A percentile compares a stretch with the other conserved stretches of the same genome.
phyloP scores from a whole-genome alignment of 169 alveolate species.

The Miamiensis avidus region DNA sequence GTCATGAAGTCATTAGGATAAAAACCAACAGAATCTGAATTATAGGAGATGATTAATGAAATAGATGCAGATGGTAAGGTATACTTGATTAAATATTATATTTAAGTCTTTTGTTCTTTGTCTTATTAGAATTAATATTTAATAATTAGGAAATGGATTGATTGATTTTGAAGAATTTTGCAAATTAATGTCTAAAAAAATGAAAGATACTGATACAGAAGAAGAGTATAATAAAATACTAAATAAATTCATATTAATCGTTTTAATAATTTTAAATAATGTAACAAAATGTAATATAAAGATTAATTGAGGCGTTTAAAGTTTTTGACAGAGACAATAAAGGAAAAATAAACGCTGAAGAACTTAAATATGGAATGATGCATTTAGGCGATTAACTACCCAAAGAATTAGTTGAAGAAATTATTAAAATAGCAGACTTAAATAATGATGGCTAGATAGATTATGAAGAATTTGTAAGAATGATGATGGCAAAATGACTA shows the following conservation, averaged over 20 bases:
- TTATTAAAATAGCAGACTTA: constrained; percentile 51
- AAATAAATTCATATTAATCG: no score
- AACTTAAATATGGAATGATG: constrained; percentile 41
- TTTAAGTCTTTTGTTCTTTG: no score
- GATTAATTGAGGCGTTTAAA: constrained; percentile 21
- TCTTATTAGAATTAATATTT: no score
- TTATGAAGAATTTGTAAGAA: constrained; percentile 54
- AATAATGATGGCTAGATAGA: constrained; percentile 58
- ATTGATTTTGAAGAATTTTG: constrained; percentile 60
- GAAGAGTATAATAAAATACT: constrained; percentile 32
- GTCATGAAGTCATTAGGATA: constrained; percentile 92
- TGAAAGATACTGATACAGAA: constrained; percentile 52
- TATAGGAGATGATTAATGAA: constrained; percentile 94
- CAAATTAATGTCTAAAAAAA: constrained; percentile 58
- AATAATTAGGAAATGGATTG: constrained; percentile 29
- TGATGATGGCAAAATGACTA: constrained; percentile 34
- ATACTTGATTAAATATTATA: no score
- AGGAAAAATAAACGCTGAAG: constrained; percentile 51
- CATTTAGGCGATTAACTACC: constrained; percentile 52
- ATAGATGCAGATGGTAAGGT: constrained; percentile 93
- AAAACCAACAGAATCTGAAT: constrained; percentile 50
- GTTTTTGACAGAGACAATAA: constrained; percentile 51
- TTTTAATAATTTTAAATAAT: no score
- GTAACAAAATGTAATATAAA: no score
- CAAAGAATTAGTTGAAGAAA: constrained; percentile 50